phyloP scores from a whole-genome alignment of 2,329 filamentous ascomycete genomes.

The Lachnellula subtilissima region DNA sequence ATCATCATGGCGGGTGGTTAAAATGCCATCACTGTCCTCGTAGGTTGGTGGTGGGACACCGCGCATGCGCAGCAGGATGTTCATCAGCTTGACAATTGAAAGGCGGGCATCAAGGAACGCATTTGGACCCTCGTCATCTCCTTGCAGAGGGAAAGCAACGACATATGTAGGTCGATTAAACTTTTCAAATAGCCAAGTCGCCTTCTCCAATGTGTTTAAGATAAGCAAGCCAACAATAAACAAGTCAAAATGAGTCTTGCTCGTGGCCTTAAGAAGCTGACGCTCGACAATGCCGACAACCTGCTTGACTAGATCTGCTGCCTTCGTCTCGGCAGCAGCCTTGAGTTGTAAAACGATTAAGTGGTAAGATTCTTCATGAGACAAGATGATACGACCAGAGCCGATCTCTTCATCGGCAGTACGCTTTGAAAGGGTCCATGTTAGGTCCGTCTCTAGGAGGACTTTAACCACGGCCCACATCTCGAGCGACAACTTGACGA shows the following conservation, averaged over 20 bases:
- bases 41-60: slow-evolving; percentile 49
- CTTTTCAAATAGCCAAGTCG: slow-evolving; percentile 63
- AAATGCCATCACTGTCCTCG: slow-evolving; percentile 46
- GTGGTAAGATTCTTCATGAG: slow-evolving; percentile 39
- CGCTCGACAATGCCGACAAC: slow-evolving; percentile 58
- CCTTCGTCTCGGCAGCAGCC: slow-evolving; percentile 60
- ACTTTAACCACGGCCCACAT: neutral
- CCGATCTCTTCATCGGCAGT: slow-evolving; percentile 14
- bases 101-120: slow-evolving; percentile 56
- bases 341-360: slow-evolving; percentile 61
- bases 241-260: slow-evolving; percentile 49
- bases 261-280: slow-evolving; percentile 53
- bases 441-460: neutral
- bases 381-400: slow-evolving; percentile 18
- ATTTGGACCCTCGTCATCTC: slow-evolving; percentile 53
- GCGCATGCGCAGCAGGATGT: slow-evolving; percentile 58
- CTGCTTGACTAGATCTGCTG: slow-evolving; percentile 52
- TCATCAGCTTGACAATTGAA: slow-evolving; percentile 52
- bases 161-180: slow-evolving; percentile 58
- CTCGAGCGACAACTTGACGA: neutral
- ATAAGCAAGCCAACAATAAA: slow-evolving; percentile 59
- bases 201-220: slow-evolving; percentile 62
- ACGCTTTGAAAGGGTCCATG: neutral
- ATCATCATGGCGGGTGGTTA: slow-evolving; percentile 34
- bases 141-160: slow-evolving; percentile 47